A percentile compares a stretch with the other conserved stretches of the same genome.
phyloP scores from a whole-genome alignment of 1,139 yeast species.

The Tardiomyces blankii region DNA sequence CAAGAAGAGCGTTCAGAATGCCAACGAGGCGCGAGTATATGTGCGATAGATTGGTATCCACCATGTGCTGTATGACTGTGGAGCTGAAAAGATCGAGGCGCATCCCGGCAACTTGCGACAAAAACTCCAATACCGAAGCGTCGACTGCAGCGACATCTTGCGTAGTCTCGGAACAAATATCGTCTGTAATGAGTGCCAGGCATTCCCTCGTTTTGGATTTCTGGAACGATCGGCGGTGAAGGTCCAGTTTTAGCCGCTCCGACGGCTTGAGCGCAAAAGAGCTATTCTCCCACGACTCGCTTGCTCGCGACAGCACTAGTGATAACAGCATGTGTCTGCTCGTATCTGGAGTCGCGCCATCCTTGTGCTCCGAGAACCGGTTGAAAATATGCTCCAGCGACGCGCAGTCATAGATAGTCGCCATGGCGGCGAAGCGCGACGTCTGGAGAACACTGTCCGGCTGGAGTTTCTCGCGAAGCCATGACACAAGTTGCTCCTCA shows the following conservation, averaged over 20 bases:
- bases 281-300: not conserved
- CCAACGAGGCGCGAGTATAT: not conserved
- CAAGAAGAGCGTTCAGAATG: not conserved
- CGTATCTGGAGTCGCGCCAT: not conserved
- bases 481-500: not conserved
- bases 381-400: not conserved
- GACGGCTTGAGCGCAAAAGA: not conserved
- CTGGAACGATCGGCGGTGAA: not conserved
- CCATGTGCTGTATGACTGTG: not conserved
- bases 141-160: not conserved
- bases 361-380: not conserved
- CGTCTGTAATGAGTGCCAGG: not conserved
- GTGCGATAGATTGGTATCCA: not conserved
- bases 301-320: not conserved
- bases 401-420: not conserved
- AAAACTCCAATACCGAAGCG: not conserved
- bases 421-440: not conserved
- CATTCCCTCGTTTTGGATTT: not conserved
- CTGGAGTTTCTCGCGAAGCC: not conserved
- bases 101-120: not conserved
- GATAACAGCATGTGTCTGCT: not conserved
- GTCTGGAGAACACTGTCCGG: not conserved
- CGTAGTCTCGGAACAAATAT: not conserved
- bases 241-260: not conserved
- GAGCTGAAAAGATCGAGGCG: not conserved